Percentiles rank a stretch among this genome's conserved stretches.
Evolutionary conservation across 2,329 filamentous ascomycete genomes (phyloP).

Genomic region (Sclerotinia spermophila): DNA sequence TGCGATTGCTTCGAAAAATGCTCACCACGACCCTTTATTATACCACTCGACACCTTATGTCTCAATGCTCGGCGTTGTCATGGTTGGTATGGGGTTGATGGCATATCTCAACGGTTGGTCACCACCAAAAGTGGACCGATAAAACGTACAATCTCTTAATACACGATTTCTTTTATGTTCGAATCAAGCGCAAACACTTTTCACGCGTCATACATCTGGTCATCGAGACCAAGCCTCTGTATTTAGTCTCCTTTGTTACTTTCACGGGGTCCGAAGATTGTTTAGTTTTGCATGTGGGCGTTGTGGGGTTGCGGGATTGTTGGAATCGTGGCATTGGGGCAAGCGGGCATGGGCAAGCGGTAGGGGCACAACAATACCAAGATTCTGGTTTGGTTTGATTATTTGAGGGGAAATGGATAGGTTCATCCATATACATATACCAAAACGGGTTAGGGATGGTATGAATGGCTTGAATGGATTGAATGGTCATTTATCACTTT

Average conservation of each 20-base stretch:
- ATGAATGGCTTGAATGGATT: constrained; percentile 2
- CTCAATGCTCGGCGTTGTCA: constrained; percentile 76
- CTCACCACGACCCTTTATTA: constrained; percentile 45
- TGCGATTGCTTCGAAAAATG: constrained; percentile 33
- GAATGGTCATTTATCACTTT: constrained; percentile 9
- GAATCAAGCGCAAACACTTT: neutral
- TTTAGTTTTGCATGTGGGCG: constrained; percentile 14
- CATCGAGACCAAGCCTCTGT: constrained; percentile 13
- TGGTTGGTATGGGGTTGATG: constrained; percentile 80
- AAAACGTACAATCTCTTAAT: constrained; percentile 17
- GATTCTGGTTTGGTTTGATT: constrained; percentile 13
- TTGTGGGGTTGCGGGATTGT: constrained; percentile 1
- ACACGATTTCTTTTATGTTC: constrained; percentile 7
- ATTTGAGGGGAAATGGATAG: constrained; percentile 5
- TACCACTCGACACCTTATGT: constrained; percentile 67
- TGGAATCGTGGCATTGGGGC: constrained; percentile 1
- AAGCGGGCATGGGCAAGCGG: constrained; percentile 13
- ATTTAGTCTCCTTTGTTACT: constrained; percentile 14
- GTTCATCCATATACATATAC: constrained; percentile 12
- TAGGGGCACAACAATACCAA: constrained; percentile 14
- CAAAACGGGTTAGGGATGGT: constrained; percentile 10
- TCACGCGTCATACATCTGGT: neutral
- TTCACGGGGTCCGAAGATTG: neutral
- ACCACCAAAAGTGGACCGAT: constrained; percentile 36
- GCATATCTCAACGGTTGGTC: constrained; percentile 84